These are phyloP conservation scores for Fusarium duplospermum DNA, from an alignment of 2,329 filamentous ascomycete species.

Conservation along the genomic window DNA sequence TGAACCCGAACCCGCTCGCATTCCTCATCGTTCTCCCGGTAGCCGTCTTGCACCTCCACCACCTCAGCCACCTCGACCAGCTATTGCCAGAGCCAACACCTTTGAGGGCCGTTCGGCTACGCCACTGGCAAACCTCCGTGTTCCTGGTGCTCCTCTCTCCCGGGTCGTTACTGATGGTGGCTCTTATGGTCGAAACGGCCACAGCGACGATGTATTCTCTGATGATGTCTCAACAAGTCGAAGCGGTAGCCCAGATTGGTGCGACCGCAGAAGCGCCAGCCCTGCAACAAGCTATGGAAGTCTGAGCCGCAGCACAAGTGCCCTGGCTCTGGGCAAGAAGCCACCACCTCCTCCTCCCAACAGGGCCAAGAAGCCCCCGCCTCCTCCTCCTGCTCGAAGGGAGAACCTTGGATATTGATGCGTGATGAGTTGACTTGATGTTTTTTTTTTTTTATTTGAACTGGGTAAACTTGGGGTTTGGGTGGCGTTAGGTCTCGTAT, in stretches of 20 bases:
- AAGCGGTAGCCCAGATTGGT: slow-evolving; percentile 63
- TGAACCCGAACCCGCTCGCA: slow-evolving; percentile 50
- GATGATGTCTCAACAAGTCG: slow-evolving; percentile 65
- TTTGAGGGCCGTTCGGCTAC: slow-evolving; percentile 49
- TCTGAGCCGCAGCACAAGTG: slow-evolving; percentile 58
- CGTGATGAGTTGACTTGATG: background rate
- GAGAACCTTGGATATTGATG: slow-evolving; percentile 45
- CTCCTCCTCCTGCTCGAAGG: slow-evolving; percentile 49
- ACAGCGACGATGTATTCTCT: slow-evolving; percentile 58
- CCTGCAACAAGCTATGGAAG: slow-evolving; percentile 68
- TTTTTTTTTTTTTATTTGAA: background rate
- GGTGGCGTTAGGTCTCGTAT: slow-evolving; percentile 30
- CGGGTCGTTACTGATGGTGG: slow-evolving; percentile 54
- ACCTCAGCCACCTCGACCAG: slow-evolving; percentile 51
- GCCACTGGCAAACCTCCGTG: slow-evolving; percentile 40
- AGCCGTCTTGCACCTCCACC: slow-evolving; percentile 49
- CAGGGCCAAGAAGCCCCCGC: slow-evolving; percentile 56
- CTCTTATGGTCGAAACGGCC: slow-evolving; percentile 37
- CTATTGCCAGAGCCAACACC: slow-evolving; percentile 53
- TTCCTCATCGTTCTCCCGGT: slow-evolving; percentile 57
- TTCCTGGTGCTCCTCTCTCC: slow-evolving; percentile 53
- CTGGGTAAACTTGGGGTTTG: slow-evolving; percentile 2
- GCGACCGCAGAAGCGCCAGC: slow-evolving; percentile 62
- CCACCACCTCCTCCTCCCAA: slow-evolving; percentile 64
- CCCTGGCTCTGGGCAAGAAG: slow-evolving; percentile 59